Evolutionary conservation across 352 stramenopile species (phyloP), one percentile per base, ranked within the genome.

Genomic region (Heterotrichella gracilis): DNA sequence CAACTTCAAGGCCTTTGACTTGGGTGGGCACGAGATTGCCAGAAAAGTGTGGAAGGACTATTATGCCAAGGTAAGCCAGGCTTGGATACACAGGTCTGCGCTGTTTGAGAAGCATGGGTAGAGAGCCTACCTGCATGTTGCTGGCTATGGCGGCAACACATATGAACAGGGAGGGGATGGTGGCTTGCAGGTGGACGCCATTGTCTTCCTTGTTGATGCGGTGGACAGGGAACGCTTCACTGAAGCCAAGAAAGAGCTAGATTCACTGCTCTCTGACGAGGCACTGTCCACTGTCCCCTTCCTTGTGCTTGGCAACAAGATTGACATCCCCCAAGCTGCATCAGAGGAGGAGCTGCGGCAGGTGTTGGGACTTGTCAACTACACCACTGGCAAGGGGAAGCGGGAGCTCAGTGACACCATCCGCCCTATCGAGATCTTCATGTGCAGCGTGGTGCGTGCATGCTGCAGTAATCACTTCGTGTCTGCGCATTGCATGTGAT

Each of bases 221-320:
- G 84, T 96, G 64, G 93, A 99, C 78, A 82, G 89, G 68, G 90
- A 94, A 70, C 84, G 93, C 71, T 97, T 99, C 79, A 90, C 92
- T 0, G 93, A 99, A 78, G 94, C 91, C 0, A 97, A 97, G 81
- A 86, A 89, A 41, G 93, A 98, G 77, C 81, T 99, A 23, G 89
- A 97, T 80, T 73, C 78, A 69, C 75, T 99, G 41, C 81, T 99
- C 67, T 89, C 85, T 42, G 91, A 89, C 75, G 91, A 98, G 70
- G 89, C 96, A 77, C 81, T 99, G 69, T 81, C 84, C 39, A 93
- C 94, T 77, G 90, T 98, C 70, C 93, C 93, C 42, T 97, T 98
- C 79, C 81, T 98, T 2, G 87, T 99, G 73, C 82, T 99, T 4
- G 93, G 93, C 75, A 99, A 99, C 82, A 99, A 99, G 82, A 98